Conservation (phyloP, 2,329 filamentous ascomycete species). For the Fusarium verrucosum region DNA sequence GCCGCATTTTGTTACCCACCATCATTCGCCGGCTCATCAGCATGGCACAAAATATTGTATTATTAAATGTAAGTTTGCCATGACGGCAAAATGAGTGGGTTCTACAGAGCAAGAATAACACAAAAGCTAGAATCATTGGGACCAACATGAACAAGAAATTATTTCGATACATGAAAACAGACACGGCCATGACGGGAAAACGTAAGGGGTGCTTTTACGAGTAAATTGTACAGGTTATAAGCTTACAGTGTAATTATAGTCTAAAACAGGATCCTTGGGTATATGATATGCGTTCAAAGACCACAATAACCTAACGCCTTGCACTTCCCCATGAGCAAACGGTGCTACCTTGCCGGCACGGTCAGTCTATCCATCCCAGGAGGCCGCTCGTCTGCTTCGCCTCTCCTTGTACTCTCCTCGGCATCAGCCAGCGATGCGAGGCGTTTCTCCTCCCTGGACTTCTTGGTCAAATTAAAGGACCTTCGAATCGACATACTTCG, state of each 20-base stretch:
- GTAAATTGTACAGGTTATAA: slow-evolving; percentile 1
- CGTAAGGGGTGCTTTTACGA: slow-evolving; percentile 11
- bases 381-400: background rate
- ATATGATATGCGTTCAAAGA: slow-evolving; percentile 18
- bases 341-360: slow-evolving; percentile 22
- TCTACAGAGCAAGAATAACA: no score
- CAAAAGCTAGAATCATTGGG: no score
- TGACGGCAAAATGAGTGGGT: no score
- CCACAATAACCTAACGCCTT: slow-evolving; percentile 18
- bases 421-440: slow-evolving; percentile 12
- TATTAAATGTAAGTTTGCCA: no score
- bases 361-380: slow-evolving; percentile 10
- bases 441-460: slow-evolving; percentile 20
- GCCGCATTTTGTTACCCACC: background rate
- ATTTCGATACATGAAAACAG: background rate
- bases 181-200: background rate
- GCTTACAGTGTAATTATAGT: slow-evolving; percentile 32
- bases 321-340: slow-evolving; percentile 9
- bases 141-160: slow-evolving; percentile 16
- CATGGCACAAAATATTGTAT: background rate
- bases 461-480: slow-evolving; percentile 32
- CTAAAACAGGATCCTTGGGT: slow-evolving; percentile 20
- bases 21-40: background rate
- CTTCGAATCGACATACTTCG: slow-evolving; percentile 32
- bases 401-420: background rate